Evolutionary conservation across 352 stramenopile species (phyloP).

Genomic region (Pythium vanterpoolii): DNA sequence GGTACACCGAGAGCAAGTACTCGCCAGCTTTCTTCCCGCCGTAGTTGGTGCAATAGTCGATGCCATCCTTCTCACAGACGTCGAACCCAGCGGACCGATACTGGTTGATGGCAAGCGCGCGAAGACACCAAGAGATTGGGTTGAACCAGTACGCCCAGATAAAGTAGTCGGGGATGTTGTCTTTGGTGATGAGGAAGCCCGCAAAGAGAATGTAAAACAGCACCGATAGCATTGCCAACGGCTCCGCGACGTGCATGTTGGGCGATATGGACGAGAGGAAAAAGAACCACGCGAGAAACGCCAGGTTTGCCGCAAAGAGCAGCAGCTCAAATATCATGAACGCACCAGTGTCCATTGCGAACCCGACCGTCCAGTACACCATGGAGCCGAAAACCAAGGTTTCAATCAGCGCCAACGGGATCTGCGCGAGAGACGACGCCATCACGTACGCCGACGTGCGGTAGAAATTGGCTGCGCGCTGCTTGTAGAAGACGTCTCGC

Average conservation of each 20-base stretch:
- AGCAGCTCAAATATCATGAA: conserved; percentile 61
- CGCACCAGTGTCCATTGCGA: conserved; percentile 28
- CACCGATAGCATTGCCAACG: conserved; percentile 24
- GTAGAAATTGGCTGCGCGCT: conserved; percentile 66
- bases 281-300: conserved; percentile 31
- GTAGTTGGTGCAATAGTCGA: conserved; percentile 25
- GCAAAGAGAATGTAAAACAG: conserved; percentile 33
- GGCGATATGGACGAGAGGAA: conserved; percentile 21
- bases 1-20: conserved; percentile 25
- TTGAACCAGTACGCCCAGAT: conserved; percentile 50
- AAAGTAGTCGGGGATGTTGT: conserved; percentile 32
- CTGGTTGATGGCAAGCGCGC: conserved; percentile 28
- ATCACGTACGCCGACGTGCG: conserved; percentile 62
- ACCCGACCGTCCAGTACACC: conserved; percentile 73
- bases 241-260: conserved; percentile 24
- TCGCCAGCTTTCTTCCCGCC: conserved; percentile 19
- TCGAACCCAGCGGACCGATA: conserved; percentile 22
- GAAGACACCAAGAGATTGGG: conserved; percentile 35
- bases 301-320: conserved; percentile 47
- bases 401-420: conserved; percentile 42
- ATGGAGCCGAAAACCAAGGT: conserved; percentile 61
- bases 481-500: conserved; percentile 62
- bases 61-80: conserved; percentile 19
- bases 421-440: conserved; percentile 35
- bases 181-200: conserved; percentile 34